These are phyloP conservation scores for Spiraea crenata DNA, from an alignment of 331 rosid genomes.

Conservation along the genomic window DNA sequence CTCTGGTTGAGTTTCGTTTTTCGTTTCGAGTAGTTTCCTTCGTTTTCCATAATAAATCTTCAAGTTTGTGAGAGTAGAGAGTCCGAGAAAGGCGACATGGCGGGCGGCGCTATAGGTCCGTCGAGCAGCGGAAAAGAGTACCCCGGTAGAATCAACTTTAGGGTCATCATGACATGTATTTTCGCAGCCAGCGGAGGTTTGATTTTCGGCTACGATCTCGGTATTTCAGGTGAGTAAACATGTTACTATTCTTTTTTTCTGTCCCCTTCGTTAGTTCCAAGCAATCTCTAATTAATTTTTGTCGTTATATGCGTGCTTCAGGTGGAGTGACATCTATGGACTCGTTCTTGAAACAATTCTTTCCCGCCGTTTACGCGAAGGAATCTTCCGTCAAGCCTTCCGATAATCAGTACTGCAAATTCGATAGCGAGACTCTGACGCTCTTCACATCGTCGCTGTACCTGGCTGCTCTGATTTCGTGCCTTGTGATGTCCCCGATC, in stretches of 20 bases:
- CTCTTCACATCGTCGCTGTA: conserved; percentile 69
- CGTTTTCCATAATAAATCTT: not conserved
- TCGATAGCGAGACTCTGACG: conserved; percentile 55
- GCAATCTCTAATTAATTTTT: too few relatives aligned
- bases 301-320: not conserved
- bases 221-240: conserved; percentile 37
- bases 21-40: not conserved
- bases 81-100: conserved; percentile 11
- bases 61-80: not conserved
- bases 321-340: conserved; percentile 83
- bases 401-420: conserved; percentile 58
- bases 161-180: conserved; percentile 29
- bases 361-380: conserved; percentile 49
- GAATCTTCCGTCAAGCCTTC: conserved; percentile 29
- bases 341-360: conserved; percentile 41
- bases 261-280: too few relatives aligned
- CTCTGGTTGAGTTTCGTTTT: too few relatives aligned
- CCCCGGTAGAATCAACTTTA: conserved; percentile 16
- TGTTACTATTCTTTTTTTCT: too few relatives aligned
- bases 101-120: conserved; percentile 9
- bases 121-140: conserved; percentile 16
- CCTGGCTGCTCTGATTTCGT: conserved; percentile 52
- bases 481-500: conserved; percentile 35
- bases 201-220: conserved; percentile 56
- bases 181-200: conserved; percentile 51